Evolutionary conservation across 2,329 filamentous ascomycete genomes (phyloP), one percentile per base, ranked within the genome.

Genomic region (Phaeosphaeriaceae sp.): DNA sequence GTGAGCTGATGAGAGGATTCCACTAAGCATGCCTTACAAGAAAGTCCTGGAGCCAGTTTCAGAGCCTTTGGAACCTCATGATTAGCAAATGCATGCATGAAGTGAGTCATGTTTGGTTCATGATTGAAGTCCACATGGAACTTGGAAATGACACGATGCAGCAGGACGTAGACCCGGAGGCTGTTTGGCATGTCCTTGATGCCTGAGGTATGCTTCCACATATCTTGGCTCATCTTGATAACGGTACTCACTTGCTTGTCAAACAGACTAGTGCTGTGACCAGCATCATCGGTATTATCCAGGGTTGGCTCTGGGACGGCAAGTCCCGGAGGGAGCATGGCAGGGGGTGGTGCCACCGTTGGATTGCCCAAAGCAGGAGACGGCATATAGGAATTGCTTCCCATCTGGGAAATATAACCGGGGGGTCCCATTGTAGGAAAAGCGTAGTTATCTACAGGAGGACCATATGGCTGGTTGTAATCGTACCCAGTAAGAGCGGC

Each of bases 101-200:
- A 69, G 84, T 85, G 48, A 80, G 82, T 72, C 28, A 92, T 65
- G 7, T 80, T 76, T 1, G 84, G 82, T 33, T 80, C 78, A 51
- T 85, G 78, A 13, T 75, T 75, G 66, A 87, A 90, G 40, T 77
- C 78, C 13, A 80, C 70, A 35, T 79, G 76, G 63, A 87, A 90
- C 29, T 77, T 78, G 46, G 79, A 79, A 47, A 82, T 77, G 42
- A 86, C 74, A 65, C 88, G 84, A 63, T 87, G 79, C 34, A 92
- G 79, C 8, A 89, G 76, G 38, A 85, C 80, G 51, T 83, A 82
- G 13, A 89, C 78, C 56, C 85, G 84, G 38, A 89, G 78, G 51
- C 81, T 82, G 32, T 82, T 81, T 12, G 85, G 81, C 13, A 90
- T 72, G 42, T 85, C 81, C 58, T 83, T 83, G 54, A 90, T 76